Conservation (phyloP, 1,139 yeast genomes). For the Kodamaea arcana region DNA sequence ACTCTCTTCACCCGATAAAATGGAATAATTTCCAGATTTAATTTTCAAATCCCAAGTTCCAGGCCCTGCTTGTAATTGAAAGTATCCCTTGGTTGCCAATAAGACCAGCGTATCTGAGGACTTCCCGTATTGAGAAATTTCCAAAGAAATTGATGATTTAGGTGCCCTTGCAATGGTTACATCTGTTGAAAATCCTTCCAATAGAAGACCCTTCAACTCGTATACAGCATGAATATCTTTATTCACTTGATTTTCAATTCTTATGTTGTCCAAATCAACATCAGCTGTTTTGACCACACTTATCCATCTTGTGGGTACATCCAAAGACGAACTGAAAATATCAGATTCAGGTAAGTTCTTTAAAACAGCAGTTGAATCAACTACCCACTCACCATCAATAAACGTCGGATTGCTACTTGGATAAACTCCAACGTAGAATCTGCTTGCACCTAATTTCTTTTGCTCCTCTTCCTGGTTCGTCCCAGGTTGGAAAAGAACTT, state of each 20-base stretch:
- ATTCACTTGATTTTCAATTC: conserved; percentile 28
- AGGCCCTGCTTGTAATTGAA: conserved; percentile 67
- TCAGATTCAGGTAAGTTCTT: conserved; percentile 44
- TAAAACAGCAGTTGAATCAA: conserved; percentile 3
- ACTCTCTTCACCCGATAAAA: conserved; percentile 35
- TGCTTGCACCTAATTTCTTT: too few species aligned
- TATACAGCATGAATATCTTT: conserved; percentile 14
- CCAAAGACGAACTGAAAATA: conserved; percentile 54
- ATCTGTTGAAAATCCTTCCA: conserved; percentile 72
- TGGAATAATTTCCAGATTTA: conserved; percentile 40
- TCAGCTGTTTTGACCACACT: conserved; percentile 44
- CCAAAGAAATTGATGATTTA: conserved; percentile 38
- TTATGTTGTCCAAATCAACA: conserved; percentile 61
- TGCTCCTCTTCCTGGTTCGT: conserved; percentile 40
- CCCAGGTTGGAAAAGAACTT: conserved; percentile 59
- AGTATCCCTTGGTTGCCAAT: conserved; percentile 65
- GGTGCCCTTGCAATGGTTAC: conserved; percentile 36
- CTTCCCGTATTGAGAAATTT: background rate
- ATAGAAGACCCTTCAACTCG: conserved; percentile 43
- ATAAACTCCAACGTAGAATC: conserved; percentile 54
- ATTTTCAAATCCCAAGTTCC: conserved; percentile 58
- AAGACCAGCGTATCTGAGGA: conserved; percentile 57
- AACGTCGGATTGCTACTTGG: conserved; percentile 39
- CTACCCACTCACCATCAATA: conserved; percentile 27
- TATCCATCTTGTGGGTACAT: conserved; percentile 66